Evolutionary conservation across 192 early-diverging fungal species (phyloP).

Genomic region (Coemansia aciculifera): DNA sequence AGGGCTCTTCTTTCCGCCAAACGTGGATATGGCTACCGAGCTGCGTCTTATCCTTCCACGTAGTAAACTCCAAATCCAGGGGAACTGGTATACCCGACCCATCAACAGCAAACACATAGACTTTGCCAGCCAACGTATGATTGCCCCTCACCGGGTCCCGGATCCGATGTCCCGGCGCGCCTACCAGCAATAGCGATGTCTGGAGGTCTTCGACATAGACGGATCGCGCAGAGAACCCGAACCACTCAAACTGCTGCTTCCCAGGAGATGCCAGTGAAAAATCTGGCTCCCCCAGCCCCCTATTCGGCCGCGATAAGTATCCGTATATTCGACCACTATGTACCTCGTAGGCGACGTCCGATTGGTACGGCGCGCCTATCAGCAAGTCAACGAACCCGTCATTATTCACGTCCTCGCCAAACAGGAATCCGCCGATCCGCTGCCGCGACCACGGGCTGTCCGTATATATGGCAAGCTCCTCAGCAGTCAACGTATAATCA

Average conservation of each 20-base stretch:
- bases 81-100: background rate
- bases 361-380: constrained; percentile 64
- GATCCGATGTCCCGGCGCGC: constrained; percentile 57
- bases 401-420: constrained; percentile 63
- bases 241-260: constrained; percentile 53
- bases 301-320: constrained; percentile 28
- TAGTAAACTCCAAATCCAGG: constrained; percentile 26
- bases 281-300: constrained; percentile 27
- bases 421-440: constrained; percentile 48
- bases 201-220: constrained; percentile 15
- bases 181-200: constrained; percentile 49
- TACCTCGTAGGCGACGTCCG: constrained; percentile 13
- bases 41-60: constrained; percentile 34
- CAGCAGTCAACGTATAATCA: constrained; percentile 50
- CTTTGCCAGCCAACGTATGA: constrained; percentile 50
- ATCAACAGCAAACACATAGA: constrained; percentile 53
- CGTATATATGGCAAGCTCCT: constrained; percentile 25
- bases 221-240: constrained; percentile 44
- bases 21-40: constrained; percentile 51
- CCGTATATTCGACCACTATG: constrained; percentile 56
- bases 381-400: constrained; percentile 68
- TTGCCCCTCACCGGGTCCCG: background rate
- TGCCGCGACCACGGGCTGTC: constrained; percentile 22
- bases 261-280: constrained; percentile 41
- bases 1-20: constrained; percentile 21